Evolutionary conservation across 169 alveolate genomes (phyloP), one percentile per base, ranked within the genome.

Genomic region (Eimeria maxima): DNA sequence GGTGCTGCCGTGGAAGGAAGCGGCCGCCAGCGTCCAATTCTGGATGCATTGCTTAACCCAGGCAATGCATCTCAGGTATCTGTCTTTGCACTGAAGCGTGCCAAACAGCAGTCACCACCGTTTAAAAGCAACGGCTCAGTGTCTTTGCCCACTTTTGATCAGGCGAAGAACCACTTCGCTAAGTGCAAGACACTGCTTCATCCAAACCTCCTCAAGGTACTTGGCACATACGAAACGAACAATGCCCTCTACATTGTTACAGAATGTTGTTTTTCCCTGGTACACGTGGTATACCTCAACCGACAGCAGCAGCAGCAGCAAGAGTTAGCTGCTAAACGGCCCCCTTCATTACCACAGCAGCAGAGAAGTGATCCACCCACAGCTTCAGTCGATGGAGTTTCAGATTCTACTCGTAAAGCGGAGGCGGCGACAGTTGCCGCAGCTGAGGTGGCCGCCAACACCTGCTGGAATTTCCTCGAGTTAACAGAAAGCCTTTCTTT

Each of bases 151-250:
- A 33, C 91, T 24, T 83, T 83, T 57, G 91, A 83, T 20, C 91
- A 47, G 74, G 91, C 91, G 91, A 83, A 87, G 42, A 91, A 57
- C 50, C 92, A 92, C 71, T 57, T 92, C 71, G 67, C 74, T 6
- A 63, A 73, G 50, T 84, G 83, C 55, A 92, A 92, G 92, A 78
- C 96, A 69, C 92, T 92, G 24, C 96, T 92, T 4, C 96, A 92
- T 63, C 96, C 96, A n/a, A 86, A 92, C 86, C 80, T 92, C 60
- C 86, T 92, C 57, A 92, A 92, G 69, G 78, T 76, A n/a, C 92
- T 92, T 29, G 93, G 55, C 50, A 92, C 96, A 24, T 60, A 92
- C 74, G 96, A 92, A 78, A 92, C 86, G 29, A 86, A 53, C 63
- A 44, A 84, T 29, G 90, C 96, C 33, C 91, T 92, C 24, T 92